phyloP scores from a whole-genome alignment of 1,284 basidiomycete genomes.

The Pyrrhoderma lamaoense region DNA sequence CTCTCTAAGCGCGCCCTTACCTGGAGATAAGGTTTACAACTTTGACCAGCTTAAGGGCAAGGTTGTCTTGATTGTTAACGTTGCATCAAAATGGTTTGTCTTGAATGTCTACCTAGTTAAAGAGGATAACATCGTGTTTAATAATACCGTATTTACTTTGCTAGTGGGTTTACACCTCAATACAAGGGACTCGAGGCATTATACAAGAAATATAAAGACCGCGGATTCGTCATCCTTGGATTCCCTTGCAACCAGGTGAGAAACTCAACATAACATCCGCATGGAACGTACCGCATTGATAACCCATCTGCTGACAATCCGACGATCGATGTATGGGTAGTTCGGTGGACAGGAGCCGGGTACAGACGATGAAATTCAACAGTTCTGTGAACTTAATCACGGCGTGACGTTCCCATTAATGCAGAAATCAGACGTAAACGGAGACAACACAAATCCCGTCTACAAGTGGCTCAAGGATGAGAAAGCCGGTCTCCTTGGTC shows the following conservation, averaged over 20 bases:
- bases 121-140: too few relatives aligned
- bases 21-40: conserved; percentile 45
- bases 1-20: conserved; percentile 53
- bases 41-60: conserved; percentile 69
- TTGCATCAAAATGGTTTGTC: conserved; percentile 63
- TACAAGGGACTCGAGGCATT: conserved; percentile 80
- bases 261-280: conserved; percentile 1
- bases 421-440: conserved; percentile 91
- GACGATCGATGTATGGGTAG: conserved; percentile 28
- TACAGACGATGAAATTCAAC: conserved; percentile 56
- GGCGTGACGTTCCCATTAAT: conserved; percentile 81
- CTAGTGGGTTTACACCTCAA: conserved; percentile 82
- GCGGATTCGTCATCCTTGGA: conserved; percentile 72
- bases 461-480: conserved; percentile 82
- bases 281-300: not conserved
- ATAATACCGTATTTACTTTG: conserved; percentile 9
- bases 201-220: conserved; percentile 78
- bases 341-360: conserved; percentile 76
- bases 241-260: conserved; percentile 89
- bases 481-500: conserved; percentile 67
- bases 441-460: conserved; percentile 52
- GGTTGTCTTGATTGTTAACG: conserved; percentile 68
- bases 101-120: not conserved
- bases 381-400: conserved; percentile 69
- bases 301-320: not conserved